Evolutionary conservation across 768 basidiomycete species (phyloP).

Genomic region (Boletus rubroflammeus): DNA sequence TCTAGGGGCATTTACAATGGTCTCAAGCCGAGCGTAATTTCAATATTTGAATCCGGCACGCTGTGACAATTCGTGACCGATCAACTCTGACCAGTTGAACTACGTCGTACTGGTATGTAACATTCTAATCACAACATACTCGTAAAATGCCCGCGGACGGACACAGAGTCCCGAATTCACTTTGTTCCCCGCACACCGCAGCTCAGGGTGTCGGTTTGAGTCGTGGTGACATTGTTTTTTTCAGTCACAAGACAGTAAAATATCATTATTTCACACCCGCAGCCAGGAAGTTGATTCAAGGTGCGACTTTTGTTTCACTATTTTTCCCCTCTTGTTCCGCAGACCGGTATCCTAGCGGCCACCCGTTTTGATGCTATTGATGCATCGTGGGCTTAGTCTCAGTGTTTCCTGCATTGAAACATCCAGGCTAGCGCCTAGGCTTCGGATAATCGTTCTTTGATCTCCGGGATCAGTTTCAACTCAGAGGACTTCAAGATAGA

Average conservation of each 20-base stretch:
- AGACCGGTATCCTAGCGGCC: neutral
- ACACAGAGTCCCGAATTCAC: neutral
- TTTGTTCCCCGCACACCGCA: neutral
- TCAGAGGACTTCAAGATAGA: neutral
- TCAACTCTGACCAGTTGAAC: too few species aligned
- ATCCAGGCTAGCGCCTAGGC: neutral
- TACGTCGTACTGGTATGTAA: neutral
- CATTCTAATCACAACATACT: neutral
- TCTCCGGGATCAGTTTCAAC: neutral
- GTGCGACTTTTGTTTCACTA: neutral
- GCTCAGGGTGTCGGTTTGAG: neutral
- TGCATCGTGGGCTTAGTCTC: neutral
- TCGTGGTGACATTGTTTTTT: neutral
- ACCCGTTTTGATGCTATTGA: neutral
- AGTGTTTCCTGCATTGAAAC: neutral
- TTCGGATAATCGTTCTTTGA: neutral
- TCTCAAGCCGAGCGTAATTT: neutral
- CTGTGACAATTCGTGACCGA: too few species aligned
- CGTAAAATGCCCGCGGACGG: neutral
- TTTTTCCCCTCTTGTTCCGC: neutral
- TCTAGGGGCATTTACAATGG: too few species aligned
- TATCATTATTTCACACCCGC: neutral
- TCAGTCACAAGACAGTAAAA: neutral
- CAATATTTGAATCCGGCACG: neutral
- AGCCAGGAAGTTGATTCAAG: neutral